Base-by-base conservation (phyloP, 2,329 filamentous ascomycete genomes). In the Aspergillus sp. region DNA sequence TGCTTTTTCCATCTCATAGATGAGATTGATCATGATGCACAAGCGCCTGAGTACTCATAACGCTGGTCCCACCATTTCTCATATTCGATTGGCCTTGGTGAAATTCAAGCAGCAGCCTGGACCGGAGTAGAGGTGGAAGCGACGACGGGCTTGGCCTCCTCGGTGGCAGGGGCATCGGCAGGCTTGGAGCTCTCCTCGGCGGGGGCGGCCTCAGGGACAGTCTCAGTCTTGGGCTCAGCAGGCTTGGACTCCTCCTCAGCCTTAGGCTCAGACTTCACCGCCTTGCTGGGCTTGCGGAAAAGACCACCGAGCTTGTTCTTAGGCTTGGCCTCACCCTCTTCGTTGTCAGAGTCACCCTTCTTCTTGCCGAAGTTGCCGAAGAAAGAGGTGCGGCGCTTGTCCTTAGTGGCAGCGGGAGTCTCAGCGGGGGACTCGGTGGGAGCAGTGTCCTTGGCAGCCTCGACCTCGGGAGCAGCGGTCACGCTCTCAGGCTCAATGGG, bases 361-460 rank as follows among this genome's bases (percentile, higher is more conserved):
- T 78, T 79, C 71, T 78, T 73, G 58, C 79, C 77, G 57, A 83
- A 78, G 71, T 76, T 80, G 63, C 79, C 78, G 70, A 84, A 85
- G 70, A 78, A 77, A 67, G 81, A 84, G 66, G 76, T 78, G 68
- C 76, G 79, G 63, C 78, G 80, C 74, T 80, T 79, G 62, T 78
- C 74, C 69, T 79, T 78, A 58, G 68, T 73, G 60, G 67, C 72
- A 49, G 67, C 43, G n/a, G 69, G 71, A 26, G 72, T 65, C 62
- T 71, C 70, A 34, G 66, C 64, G 22, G 71, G 62, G 18, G 71
- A 62, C 63, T 72, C 68, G 42, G 68, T 62, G 22, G 70, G 62
- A 15, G 68, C 59, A 22, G 66, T 57, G 12, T 69, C 66, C 67
- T 76, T 73, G 43, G 71, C 60, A 26, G 71, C 63, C 62, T 73